phyloP scores from a whole-genome alignment of 768 basidiomycete species.

The Mycena rebaudengoi region DNA sequence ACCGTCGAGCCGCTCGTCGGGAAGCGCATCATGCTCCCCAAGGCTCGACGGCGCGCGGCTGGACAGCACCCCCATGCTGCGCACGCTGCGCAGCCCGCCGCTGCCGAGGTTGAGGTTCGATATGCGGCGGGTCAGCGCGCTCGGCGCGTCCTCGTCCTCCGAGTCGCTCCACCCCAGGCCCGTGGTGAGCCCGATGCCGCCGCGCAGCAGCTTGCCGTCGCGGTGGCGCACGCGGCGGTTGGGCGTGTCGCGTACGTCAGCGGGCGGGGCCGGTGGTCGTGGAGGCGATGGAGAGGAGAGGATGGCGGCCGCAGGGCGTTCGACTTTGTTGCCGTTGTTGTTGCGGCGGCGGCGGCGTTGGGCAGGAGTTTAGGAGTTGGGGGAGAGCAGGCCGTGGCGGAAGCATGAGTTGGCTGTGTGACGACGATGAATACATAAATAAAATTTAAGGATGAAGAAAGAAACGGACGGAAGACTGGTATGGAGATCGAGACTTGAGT shows the following conservation, averaged over 20 bases:
- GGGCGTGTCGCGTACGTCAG: slow-evolving; percentile 57
- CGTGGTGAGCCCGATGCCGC: slow-evolving; percentile 75
- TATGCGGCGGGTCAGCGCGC: slow-evolving; percentile 68
- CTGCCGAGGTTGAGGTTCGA: slow-evolving; percentile 61
- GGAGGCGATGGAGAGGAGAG: slow-evolving; percentile 11
- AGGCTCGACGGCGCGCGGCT: too few species aligned
- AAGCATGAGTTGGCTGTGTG: slow-evolving; percentile 68
- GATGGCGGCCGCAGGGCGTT: neutral
- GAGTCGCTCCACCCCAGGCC: slow-evolving; percentile 82
- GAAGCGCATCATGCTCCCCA: too few species aligned
- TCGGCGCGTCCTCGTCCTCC: slow-evolving; percentile 82
- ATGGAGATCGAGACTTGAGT: slow-evolving; percentile 74
- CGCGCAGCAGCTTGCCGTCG: slow-evolving; percentile 63
- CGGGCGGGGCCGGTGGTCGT: slow-evolving; percentile 6
- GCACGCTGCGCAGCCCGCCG: too few species aligned
- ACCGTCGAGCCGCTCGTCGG: slow-evolving; percentile 53
- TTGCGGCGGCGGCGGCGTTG: slow-evolving; percentile 26
- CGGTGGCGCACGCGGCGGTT: slow-evolving; percentile 66
- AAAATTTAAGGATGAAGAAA: slow-evolving; percentile 12
- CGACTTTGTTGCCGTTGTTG: neutral
- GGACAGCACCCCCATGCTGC: too few species aligned
- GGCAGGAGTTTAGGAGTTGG: slow-evolving; percentile 69
- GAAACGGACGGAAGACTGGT: slow-evolving; percentile 71
- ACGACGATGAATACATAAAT: slow-evolving; percentile 4
- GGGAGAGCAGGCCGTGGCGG: slow-evolving; percentile 70